phyloP scores from a whole-genome alignment of 2,329 filamentous ascomycete species.

The Ophiognomonia clavigignenti-juglandacearum region DNA sequence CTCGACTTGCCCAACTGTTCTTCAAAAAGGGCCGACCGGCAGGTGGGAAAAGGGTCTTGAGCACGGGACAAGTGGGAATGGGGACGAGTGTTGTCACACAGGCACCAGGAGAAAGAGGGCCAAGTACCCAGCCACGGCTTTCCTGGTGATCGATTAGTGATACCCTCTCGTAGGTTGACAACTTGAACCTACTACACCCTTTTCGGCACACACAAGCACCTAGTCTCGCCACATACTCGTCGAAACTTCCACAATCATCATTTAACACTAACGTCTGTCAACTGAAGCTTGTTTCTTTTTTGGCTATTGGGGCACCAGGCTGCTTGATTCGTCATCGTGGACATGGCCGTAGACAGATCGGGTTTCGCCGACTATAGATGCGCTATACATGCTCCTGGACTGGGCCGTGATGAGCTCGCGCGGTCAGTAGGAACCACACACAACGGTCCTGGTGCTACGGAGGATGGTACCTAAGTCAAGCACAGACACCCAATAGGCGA shows the following conservation, averaged over 20 bases:
- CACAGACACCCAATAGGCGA: no score
- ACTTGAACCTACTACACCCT: not conserved
- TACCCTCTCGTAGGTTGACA: not conserved
- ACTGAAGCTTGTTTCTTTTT: not conserved
- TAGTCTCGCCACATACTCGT: not conserved
- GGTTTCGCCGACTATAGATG: no score
- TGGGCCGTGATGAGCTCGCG: no score
- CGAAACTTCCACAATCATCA: not conserved
- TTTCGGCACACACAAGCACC: not conserved
- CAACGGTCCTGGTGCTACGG: no score
- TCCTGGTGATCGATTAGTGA: not conserved
- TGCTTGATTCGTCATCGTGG: no score
- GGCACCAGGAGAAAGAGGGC: not conserved
- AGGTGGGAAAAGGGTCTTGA: not conserved
- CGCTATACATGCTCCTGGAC: no score
- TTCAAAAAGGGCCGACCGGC: not conserved
- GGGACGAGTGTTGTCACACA: not conserved
- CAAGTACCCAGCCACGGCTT: not conserved
- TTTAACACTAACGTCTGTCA: not conserved
- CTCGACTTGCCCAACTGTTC: not conserved
- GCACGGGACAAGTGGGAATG: no score
- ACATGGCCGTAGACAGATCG: no score
- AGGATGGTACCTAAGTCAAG: no score
- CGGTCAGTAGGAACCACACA: no score
- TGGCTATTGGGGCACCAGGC: no score